A percentile compares a stretch with the other conserved stretches of the same genome.
Evolutionary conservation across 345 rosid species (phyloP).

Genomic region (Firmiana major): DNA sequence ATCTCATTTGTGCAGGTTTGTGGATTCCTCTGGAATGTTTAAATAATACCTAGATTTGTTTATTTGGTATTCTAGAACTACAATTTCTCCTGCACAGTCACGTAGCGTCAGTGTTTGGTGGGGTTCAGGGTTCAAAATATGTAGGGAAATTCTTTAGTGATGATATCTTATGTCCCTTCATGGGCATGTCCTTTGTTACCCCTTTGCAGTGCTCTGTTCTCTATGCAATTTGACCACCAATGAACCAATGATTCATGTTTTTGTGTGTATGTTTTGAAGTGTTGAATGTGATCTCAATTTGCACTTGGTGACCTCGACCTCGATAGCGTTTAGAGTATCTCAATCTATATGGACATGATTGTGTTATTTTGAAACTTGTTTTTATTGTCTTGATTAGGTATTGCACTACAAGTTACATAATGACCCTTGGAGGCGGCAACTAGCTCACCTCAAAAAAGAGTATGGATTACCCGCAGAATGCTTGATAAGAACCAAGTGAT

Average conservation of each 20-base stretch:
- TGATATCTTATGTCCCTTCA: neutral
- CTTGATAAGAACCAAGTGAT: conserved; percentile 32
- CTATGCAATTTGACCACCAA: neutral
- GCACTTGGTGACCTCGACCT: neutral
- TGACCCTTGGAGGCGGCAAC: conserved; percentile 76
- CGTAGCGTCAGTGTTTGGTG: neutral
- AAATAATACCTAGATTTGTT: neutral
- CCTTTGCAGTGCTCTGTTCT: neutral
- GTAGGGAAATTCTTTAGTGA: neutral
- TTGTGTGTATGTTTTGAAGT: neutral
- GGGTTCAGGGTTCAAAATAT: neutral
- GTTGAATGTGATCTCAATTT: neutral
- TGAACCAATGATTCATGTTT: neutral
- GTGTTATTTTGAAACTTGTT: neutral
- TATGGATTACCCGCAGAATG: conserved; percentile 75
- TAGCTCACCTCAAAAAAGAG: conserved; percentile 40
- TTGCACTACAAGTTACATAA: conserved; percentile 81
- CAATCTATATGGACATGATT: neutral
- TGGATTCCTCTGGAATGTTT: neutral
- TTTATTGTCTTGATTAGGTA: conserved; percentile 26
- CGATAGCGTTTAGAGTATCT: neutral
- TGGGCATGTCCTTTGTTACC: neutral
- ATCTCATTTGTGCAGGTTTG: neutral
- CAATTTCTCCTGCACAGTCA: neutral
- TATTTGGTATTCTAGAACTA: neutral